Evolutionary conservation across 495 filamentous ascomycete species (phyloP).

Genomic region (Bathelium albidoporum): DNA sequence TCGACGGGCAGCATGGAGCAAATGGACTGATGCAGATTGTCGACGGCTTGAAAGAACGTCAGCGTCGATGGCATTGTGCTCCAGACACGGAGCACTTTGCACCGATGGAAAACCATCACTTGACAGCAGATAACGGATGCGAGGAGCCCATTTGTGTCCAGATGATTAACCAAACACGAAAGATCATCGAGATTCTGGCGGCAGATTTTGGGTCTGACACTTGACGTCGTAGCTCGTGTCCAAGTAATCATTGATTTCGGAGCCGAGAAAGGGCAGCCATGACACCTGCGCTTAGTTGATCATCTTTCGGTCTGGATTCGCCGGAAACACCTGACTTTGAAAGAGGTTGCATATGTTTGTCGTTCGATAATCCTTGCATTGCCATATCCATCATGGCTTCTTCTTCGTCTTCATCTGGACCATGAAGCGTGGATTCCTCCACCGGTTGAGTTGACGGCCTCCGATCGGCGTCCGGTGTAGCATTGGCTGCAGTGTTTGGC

Average conservation of each 20-base stretch:
- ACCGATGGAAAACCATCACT: neutral
- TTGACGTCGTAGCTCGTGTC: neutral
- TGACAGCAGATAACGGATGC: neutral
- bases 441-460: conserved; percentile 22
- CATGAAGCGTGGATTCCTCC: conserved; percentile 23
- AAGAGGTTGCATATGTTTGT: neutral
- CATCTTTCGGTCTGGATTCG: conserved; percentile 25
- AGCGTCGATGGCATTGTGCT: neutral
- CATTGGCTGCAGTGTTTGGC: conserved; percentile 10
- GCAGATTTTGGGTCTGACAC: neutral
- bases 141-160: neutral
- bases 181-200: neutral
- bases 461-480: conserved; percentile 19
- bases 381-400: conserved; percentile 30
- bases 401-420: conserved; percentile 31
- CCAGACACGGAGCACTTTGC: neutral
- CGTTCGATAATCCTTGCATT: conserved; percentile 6
- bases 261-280: conserved; percentile 49
- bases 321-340: conserved; percentile 24
- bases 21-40: neutral
- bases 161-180: neutral
- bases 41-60: neutral
- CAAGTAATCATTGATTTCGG: conserved; percentile 12
- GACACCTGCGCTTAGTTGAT: conserved; percentile 42
- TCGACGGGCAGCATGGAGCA: neutral